Base-by-base conservation (phyloP, 306 rosid genomes). In the Quercus suber region DNA sequence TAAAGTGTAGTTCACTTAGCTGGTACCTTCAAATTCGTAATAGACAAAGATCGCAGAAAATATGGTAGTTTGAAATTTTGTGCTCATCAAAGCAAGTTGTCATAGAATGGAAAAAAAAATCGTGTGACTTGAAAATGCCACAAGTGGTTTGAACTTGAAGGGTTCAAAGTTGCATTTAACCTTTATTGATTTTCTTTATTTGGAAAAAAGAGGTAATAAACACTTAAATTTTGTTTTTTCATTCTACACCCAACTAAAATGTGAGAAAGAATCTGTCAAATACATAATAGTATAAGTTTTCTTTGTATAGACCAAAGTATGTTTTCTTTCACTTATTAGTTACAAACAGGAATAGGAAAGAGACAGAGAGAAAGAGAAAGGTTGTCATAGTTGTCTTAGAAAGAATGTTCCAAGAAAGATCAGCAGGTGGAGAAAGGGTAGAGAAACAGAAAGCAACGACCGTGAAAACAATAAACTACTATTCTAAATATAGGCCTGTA, bases 61-160 rank as follows among this genome's bases (percentile, higher is more conserved):
- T 45, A 31, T 49, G 72, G 74, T 45, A 55, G 71, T 15, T 70
- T 74, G 79, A 73, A 65, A 74, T 73, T n/a, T 74, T 51, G 64
- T 3, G 51, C 75, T 33, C 27, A 1, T 30, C 19, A 21, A 61
- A 77, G 71, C 35, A 57, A 2, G 81, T 81, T 60, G 74, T 74
- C 82, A 41, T 41, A 84, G 90, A 86, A 86, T 76, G 43, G 80
- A 72, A 74, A 18, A 31, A 70, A 69, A 43, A 8, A 6, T 45
- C 73, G 55, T 1, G 55, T 51, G 83, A 69, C 76, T 57, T 19
- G 51, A 15, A 17, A 60, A 35, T 60, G 74, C 79, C 80, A 61
- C 49, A 7, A 85, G 79, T 49, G 58, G 21, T 71, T 83, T 80
- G 86, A 76, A 80, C 71, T 70, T 61, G 82, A 85, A 80, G 81